Base-by-base conservation (phyloP, 768 basidiomycete genomes). In the Podaxis sp. region DNA sequence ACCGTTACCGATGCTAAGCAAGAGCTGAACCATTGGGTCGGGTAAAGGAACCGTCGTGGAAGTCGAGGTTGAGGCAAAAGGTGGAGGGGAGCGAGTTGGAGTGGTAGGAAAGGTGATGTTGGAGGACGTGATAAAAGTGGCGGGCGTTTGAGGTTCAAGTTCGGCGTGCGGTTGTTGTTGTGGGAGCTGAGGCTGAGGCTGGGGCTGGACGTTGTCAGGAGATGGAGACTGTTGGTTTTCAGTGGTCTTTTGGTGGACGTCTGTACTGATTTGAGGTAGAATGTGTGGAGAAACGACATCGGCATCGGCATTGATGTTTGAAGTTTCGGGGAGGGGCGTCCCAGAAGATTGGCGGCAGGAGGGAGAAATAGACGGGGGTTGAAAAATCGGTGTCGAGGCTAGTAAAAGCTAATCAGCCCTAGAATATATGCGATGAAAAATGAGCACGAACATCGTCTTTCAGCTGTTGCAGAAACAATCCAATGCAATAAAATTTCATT, bases 1-100 rank as follows among this genome's bases (percentile, higher is more conserved):
- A 13, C 24, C 19, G 0, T 8, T 0, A 12, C 0, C 0, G 7
- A 26, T 0, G 7, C 1, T 5, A 15, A 51, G 26, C 22, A 15
- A 51, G 22, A 28, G 26, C 22, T 24, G 49, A 12, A 26, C 0
- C 12, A 28, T 19, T 2, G 13, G 49, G 49, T 17, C 0, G 3
- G 9, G 26, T 13, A 15, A 24, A 24, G 13, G 13, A 8, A 13
- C 11, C 4, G 2, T 12, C 7, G 22, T 44, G 56, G 28, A 17
- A 24, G 39, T 8, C 19, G 44, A 19, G 2, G 5, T 19, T 46
- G 44, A 7, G 44, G 44, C 19, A n/a, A 8, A 19, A 46, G 17
- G 44, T 17, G 44, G 2, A 19, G 8, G 40, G 15, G 17, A n/a
- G 8, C 6, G 15, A 19, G 15, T 13, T 46, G 44, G 44, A 8